Conservation (phyloP, 345 rosid species). For the Aegle marmelos region DNA sequence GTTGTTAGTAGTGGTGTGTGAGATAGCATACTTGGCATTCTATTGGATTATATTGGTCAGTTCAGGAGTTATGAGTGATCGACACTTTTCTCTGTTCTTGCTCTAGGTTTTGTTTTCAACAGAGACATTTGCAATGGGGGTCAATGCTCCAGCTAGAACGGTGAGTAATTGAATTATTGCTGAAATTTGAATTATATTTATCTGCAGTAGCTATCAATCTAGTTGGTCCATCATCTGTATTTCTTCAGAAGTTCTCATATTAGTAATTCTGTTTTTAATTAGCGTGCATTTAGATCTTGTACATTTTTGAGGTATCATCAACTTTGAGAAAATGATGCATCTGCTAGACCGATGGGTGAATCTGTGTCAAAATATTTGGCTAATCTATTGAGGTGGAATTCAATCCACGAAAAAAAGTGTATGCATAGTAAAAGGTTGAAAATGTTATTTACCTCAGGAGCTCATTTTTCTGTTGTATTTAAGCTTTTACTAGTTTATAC, state of each 20-base stretch:
- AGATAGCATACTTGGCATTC: not conserved
- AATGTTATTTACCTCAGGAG: constrained; percentile 1
- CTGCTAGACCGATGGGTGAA: not conserved
- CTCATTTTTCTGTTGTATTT: not conserved
- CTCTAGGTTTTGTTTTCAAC: constrained; percentile 89
- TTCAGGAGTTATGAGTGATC: constrained; percentile 4
- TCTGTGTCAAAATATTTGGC: no score
- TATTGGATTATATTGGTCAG: not conserved
- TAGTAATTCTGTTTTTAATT: not conserved
- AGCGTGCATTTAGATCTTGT: not conserved
- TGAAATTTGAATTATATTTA: not conserved
- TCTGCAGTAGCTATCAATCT: not conserved
- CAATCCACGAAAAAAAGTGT: not conserved
- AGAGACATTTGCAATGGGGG: constrained; percentile 99
- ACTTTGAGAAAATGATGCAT: not conserved
- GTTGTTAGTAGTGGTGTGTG: not conserved
- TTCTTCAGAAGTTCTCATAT: not conserved
- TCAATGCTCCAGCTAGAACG: constrained; percentile 98
- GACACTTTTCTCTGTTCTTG: constrained; percentile 23
- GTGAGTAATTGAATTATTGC: constrained; percentile 40
- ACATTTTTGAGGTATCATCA: not conserved
- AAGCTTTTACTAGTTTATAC: not conserved
- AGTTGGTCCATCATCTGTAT: not conserved
- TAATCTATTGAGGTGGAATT: not conserved
- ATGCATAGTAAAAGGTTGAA: not conserved